phyloP scores from a whole-genome alignment of 2,329 filamentous ascomycete species.

The Magnaporthiopsis incrustans region DNA sequence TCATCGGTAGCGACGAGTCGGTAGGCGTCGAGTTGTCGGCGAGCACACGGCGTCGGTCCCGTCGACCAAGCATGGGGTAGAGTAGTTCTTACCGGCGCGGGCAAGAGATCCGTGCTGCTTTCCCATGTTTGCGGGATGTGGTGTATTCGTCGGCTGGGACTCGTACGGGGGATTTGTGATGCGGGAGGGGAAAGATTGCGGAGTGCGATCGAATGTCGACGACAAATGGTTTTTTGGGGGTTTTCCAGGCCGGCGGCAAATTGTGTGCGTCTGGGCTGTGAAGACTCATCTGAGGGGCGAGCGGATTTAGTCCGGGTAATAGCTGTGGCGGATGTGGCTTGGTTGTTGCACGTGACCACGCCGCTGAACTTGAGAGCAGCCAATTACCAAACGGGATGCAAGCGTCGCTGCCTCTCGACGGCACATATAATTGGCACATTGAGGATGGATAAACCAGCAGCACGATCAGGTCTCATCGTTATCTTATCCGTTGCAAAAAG shows the following conservation, averaged over 20 bases:
- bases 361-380: too few species aligned
- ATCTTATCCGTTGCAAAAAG: too few species aligned
- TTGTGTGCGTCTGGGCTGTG: background rate
- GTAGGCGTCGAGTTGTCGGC: background rate
- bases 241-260: background rate
- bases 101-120: constrained; percentile 9
- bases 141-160: background rate
- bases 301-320: background rate
- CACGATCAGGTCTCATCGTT: too few species aligned
- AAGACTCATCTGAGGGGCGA: background rate
- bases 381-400: too few species aligned
- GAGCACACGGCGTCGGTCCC: background rate
- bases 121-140: constrained; percentile 8
- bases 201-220: background rate
- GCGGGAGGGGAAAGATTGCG: background rate
- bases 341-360: too few species aligned
- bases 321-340: background rate
- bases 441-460: too few species aligned
- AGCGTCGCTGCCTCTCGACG: too few species aligned
- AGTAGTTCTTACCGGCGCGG: constrained; percentile 6
- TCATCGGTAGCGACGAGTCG: background rate
- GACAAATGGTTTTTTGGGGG: background rate
- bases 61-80: background rate
- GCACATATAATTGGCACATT: too few species aligned
- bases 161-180: background rate